Percentiles rank a stretch among this genome's conserved stretches.
Conservation (phyloP, 2,329 filamentous ascomycete species). For the Fusarium sp. region DNA sequence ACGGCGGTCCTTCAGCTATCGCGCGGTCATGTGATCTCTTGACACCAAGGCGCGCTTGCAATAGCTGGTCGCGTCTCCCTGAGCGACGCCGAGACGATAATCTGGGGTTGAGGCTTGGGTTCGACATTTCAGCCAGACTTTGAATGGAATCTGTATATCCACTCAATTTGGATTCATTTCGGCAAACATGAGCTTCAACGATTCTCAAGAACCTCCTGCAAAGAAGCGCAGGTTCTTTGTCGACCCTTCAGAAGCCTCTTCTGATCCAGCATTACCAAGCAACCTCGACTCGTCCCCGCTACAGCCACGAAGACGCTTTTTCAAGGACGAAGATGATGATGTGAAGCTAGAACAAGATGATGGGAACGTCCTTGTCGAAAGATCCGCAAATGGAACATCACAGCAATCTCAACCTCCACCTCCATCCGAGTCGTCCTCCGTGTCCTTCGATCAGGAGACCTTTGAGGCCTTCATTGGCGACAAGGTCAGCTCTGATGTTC, state of each 20-base stretch:
- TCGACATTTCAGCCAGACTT: not conserved
- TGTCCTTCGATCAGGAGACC: constrained; percentile 66
- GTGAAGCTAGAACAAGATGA: constrained; percentile 37
- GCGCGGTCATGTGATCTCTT: constrained; percentile 57
- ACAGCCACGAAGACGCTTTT: constrained; percentile 41
- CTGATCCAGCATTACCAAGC: constrained; percentile 41
- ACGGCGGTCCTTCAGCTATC: constrained; percentile 17
- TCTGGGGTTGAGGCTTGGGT: constrained; percentile 2
- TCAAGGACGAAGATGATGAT: constrained; percentile 43
- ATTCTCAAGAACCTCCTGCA: constrained; percentile 57
- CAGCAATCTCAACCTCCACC: constrained; percentile 14
- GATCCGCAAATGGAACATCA: constrained; percentile 24
- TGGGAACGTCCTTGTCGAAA: constrained; percentile 20
- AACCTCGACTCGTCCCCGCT: constrained; percentile 41
- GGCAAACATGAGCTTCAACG: constrained; percentile 54
- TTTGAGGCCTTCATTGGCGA: constrained; percentile 73
- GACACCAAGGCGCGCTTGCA: constrained; percentile 52
- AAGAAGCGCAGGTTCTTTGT: constrained; percentile 59
- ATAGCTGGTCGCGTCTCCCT: constrained; percentile 54
- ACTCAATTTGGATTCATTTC: constrained; percentile 21
- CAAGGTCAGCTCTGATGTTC: constrained; percentile 61
- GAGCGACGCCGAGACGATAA: constrained; percentile 5
- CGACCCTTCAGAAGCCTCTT: constrained; percentile 49
- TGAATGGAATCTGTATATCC: not conserved
- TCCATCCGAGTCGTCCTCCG: constrained; percentile 39